Percentiles rank a stretch among this genome's conserved stretches.
These are phyloP conservation scores for Ogataea chonburiensis DNA, from an alignment of 805 yeast species.

Conservation along the genomic window DNA sequence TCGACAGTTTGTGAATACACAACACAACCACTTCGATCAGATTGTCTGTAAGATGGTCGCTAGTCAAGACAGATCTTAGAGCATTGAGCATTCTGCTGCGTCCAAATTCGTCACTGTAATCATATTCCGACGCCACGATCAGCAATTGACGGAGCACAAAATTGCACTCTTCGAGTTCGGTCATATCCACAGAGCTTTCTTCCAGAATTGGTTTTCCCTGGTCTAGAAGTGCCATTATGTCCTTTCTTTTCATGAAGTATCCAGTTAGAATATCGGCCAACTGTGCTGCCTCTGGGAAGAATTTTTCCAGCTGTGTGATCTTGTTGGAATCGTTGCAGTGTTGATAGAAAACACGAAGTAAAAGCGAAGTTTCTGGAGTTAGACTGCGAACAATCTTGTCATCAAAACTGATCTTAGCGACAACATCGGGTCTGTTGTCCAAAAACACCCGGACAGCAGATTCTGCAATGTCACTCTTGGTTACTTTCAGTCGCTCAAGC, in stretches of 20 bases:
- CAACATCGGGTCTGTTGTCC: conserved; percentile 58
- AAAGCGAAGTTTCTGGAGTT: conserved; percentile 71
- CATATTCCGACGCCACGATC: conserved; percentile 65
- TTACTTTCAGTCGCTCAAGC: conserved; percentile 67
- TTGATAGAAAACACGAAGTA: conserved; percentile 64
- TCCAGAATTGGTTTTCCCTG: conserved; percentile 22
- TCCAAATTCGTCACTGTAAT: conserved; percentile 88
- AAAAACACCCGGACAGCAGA: conserved; percentile 64
- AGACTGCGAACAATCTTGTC: conserved; percentile 66
- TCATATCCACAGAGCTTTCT: conserved; percentile 31
- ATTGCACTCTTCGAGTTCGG: conserved; percentile 58
- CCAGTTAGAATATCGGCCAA: conserved; percentile 58
- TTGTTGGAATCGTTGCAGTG: conserved; percentile 58
- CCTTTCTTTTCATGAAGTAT: conserved; percentile 52
- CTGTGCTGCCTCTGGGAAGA: conserved; percentile 76
- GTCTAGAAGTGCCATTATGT: conserved; percentile 26
- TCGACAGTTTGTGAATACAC: conserved; percentile 68
- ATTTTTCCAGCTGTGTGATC: conserved; percentile 57
- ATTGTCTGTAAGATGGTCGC: conserved; percentile 53
- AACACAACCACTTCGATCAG: conserved; percentile 56
- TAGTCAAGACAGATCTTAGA: conserved; percentile 56
- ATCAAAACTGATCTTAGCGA: conserved; percentile 58
- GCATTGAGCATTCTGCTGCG: conserved; percentile 70
- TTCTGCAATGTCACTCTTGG: conserved; percentile 66
- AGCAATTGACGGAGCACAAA: conserved; percentile 75